Evolutionary conservation across 75 land plant genomes (phyloP).

Genomic region (Ceratopteris richardii): DNA sequence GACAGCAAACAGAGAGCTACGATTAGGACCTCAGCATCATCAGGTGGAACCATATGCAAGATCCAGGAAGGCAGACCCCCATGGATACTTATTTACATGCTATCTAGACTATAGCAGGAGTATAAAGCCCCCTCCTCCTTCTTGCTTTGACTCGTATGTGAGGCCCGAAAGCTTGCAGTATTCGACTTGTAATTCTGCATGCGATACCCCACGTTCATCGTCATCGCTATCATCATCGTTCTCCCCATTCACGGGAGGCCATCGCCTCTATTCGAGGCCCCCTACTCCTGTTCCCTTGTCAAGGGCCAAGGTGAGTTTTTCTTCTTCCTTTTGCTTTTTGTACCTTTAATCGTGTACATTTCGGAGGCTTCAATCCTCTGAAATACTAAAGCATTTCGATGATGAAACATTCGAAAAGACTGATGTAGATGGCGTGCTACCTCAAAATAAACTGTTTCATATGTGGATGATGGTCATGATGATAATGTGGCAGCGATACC

Average conservation of each 20-base stretch:
- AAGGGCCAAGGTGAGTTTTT: not conserved
- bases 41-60: slow-evolving; percentile 4
- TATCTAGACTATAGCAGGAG: slow-evolving; percentile 2
- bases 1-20: no score
- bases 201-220: slow-evolving; percentile 2
- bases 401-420: slow-evolving; percentile 29
- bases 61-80: slow-evolving; percentile 4
- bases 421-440: slow-evolving; percentile 43
- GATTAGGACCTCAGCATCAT: not conserved
- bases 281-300: slow-evolving; percentile 2
- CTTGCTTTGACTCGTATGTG: not conserved
- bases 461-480: no score
- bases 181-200: not conserved
- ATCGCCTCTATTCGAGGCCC: not conserved
- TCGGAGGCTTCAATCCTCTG: no score
- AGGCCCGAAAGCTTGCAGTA: slow-evolving; percentile 1
- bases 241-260: not conserved
- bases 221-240: not conserved
- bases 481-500: no score
- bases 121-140: slow-evolving; percentile 1
- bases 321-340: no score
- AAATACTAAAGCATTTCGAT: slow-evolving; percentile 34
- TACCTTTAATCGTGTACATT: no score
- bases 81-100: slow-evolving; percentile 5
- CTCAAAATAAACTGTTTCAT: no score